Conservation (phyloP, 2,329 filamentous ascomycete species). For the Botrytis tulipae region DNA sequence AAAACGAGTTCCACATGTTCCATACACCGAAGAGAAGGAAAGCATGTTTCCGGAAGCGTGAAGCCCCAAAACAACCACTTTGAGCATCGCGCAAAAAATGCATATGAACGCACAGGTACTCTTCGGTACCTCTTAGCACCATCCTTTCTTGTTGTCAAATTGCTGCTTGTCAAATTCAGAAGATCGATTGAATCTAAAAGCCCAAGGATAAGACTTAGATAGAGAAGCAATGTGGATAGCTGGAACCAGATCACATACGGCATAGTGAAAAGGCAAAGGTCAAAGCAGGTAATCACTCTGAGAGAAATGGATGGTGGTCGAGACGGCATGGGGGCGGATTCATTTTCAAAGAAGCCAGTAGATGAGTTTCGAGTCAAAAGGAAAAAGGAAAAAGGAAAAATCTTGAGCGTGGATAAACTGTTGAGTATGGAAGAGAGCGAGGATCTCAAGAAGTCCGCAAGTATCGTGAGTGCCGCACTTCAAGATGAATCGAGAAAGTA, state of each 20-base stretch:
- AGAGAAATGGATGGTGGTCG: background rate
- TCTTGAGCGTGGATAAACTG: background rate
- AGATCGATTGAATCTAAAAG: background rate
- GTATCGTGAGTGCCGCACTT: background rate
- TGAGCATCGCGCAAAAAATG: background rate
- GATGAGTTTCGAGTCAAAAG: background rate
- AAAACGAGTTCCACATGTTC: background rate
- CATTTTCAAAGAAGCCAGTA: background rate
- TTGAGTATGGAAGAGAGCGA: background rate
- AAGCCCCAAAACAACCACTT: background rate
- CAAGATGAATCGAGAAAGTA: background rate
- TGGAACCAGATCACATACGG: background rate
- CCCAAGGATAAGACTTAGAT: background rate
- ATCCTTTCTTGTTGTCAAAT: background rate
- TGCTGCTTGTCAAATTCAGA: background rate
- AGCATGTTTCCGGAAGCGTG: background rate
- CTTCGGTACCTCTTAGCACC: background rate
- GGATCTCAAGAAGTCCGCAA: background rate
- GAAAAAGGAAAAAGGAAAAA: too few relatives aligned
- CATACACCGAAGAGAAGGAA: background rate
- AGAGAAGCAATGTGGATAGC: background rate
- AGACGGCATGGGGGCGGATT: background rate
- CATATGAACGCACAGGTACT: background rate
- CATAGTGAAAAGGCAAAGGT: background rate
- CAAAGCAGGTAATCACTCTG: background rate